phyloP scores from a whole-genome alignment of 176 grass and related monocot genomes.

The Hordeum vulgare region MorexV3_pseudomolecules_assembly NC_058520.1:330807678-330808177 shows the following conservation, averaged over 20 bases:
- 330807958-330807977: background rate
- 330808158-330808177: too few species aligned
- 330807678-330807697: too few species aligned
- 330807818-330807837: background rate
- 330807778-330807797: background rate
- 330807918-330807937: background rate
- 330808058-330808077: background rate
- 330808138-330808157: too few species aligned
- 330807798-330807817: background rate
- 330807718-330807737: too few species aligned
- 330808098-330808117: too few species aligned
- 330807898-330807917: background rate
- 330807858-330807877: background rate
- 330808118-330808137: too few species aligned
- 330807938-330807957: background rate
- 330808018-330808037: background rate
- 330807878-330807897: background rate
- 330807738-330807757: too few species aligned
- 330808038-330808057: background rate
- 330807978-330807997: background rate
- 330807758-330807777: too few species aligned
- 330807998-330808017: background rate
- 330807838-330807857: slow-evolving; percentile 16
- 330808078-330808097: background rate
- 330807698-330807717: too few species aligned